Percentiles rank a stretch among this genome's conserved stretches.
Conservation (phyloP, 2,329 filamentous ascomycete species). For the Penicillium sp. region DNA sequence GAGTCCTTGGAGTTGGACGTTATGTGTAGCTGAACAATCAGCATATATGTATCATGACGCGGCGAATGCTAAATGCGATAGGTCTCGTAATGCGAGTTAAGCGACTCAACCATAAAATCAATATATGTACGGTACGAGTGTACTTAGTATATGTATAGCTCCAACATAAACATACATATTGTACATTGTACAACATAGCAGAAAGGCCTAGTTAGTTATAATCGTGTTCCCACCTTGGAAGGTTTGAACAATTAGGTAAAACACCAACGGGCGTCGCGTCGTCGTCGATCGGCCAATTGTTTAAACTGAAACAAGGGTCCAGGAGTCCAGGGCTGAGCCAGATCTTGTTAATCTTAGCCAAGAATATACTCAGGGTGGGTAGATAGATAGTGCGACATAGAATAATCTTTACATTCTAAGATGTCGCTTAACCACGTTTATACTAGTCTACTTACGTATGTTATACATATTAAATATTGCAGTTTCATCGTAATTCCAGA, state of each 20-base stretch:
- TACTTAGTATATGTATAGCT: not conserved
- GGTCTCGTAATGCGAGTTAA: conserved; percentile 13
- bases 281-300: conserved; percentile 10
- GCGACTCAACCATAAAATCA: conserved; percentile 1
- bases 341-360: conserved; percentile 14
- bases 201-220: not conserved
- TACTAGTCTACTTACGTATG: not conserved
- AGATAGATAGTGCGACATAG: not conserved
- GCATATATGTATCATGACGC: conserved; percentile 17
- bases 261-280: conserved; percentile 9
- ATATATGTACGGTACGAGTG: not conserved
- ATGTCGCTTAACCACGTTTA: not conserved
- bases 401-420: not conserved
- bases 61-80: conserved; percentile 15
- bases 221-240: not conserved
- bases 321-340: conserved; percentile 19
- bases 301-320: conserved; percentile 17
- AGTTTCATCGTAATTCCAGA: not conserved
- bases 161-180: not conserved
- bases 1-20: conserved; percentile 7
- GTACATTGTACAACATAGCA: not conserved
- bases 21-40: conserved; percentile 9
- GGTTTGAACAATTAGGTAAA: conserved; percentile 7
- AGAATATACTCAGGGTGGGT: conserved; percentile 1
- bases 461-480: not conserved